These are phyloP conservation scores for Arctium minus DNA, from an alignment of 129 eudicot genomes.

Conservation along the genomic window DNA sequence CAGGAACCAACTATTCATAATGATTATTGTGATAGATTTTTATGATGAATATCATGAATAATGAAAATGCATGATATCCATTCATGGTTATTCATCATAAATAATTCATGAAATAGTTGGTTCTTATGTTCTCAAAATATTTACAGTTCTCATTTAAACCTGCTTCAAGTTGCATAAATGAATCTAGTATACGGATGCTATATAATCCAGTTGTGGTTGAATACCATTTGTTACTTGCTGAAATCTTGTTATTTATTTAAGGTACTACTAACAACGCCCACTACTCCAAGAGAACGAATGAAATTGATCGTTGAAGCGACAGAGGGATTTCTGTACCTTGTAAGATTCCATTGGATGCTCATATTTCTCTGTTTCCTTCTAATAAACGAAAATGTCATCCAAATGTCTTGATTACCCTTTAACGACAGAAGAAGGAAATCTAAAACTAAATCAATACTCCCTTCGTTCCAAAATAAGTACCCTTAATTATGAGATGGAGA, in stretches of 20 bases:
- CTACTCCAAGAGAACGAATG: constrained; percentile 85
- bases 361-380: not conserved
- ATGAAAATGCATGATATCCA: not conserved
- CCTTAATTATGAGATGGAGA: not conserved
- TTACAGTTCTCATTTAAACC: not conserved
- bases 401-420: not conserved
- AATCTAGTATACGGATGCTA: too few species aligned
- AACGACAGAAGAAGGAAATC: not conserved
- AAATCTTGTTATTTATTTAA: constrained; percentile 22
- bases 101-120: not conserved
- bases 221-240: not conserved
- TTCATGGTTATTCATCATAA: not conserved
- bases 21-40: not conserved
- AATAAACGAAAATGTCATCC: not conserved
- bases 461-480: not conserved
- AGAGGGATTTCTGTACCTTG: constrained; percentile 91
- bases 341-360: constrained; percentile 33
- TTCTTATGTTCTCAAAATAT: not conserved
- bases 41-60: too few species aligned
- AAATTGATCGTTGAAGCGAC: constrained; percentile 80
- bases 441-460: not conserved
- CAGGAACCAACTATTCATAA: not conserved
- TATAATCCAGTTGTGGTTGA: not conserved
- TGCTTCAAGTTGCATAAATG: too few species aligned
- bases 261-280: constrained; percentile 95